Base-by-base conservation (phyloP, 805 yeast genomes). In the Lipomyces kockii region DNA sequence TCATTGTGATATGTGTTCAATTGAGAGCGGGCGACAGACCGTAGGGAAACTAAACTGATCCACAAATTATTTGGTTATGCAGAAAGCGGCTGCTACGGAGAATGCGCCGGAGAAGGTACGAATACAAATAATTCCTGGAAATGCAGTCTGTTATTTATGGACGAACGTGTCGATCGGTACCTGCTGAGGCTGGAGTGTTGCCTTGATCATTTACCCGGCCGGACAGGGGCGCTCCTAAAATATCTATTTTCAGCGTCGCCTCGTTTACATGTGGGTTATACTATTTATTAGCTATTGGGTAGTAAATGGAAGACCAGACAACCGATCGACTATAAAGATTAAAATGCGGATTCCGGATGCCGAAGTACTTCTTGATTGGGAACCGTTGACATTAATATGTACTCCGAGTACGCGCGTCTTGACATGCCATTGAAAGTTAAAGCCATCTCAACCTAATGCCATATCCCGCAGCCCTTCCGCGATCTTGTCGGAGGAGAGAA, bases 1-100 rank as follows among this genome's bases (percentile, higher is more conserved):
- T 67, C 71, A 67, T 67, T 11, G 49, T 27, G 39, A 25, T 43
- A n/a, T n/a, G 20, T 7, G 22, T 17, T 43, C 49, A 43, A 43
- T 43, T 43, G 49, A 43, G 49, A 17, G 22, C 9, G 49, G 14
- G 22, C 22, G 22, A 43, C 22, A 43, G 22, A n/a, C 49, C 9
- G 49, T 43, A 17, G 9, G 9, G 43, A 9, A 14, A 37, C 43
- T 37, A 12, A 37, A 37, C 11, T 43, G 22, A 43, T 43, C 20
- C 49, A 43, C 20, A 43, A n/a, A 17, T 17, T 17, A 7, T 12
- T 43, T 17, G 22, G 1, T 8, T n/a, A 7, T n/a, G 49, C 22
- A 17, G 49, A n/a, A n/a, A 43, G 20, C 22, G 11, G 22, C 49
- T n/a, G 20, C 20, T n/a, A 43, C 8, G 17, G 49, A 17, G 49